Conservation (phyloP, 1,139 yeast genomes). For the Nakaseomyces kungkrabaensis region DNA sequence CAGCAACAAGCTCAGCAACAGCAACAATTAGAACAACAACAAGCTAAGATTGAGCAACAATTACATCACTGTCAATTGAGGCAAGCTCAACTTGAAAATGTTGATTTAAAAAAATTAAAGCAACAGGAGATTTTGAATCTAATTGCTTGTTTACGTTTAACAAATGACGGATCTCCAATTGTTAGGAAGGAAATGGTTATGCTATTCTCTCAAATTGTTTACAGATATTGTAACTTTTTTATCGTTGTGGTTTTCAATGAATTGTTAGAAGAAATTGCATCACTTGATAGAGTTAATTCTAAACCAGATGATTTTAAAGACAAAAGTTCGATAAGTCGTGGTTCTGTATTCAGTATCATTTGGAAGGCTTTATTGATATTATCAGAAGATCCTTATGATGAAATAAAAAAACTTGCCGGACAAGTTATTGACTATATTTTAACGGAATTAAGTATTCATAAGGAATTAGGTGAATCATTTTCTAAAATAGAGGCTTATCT, state of each 20-base stretch:
- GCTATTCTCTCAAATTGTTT: conserved; percentile 65
- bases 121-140: conserved; percentile 37
- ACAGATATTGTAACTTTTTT: conserved; percentile 63
- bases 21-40: conserved; percentile 22
- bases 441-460: conserved; percentile 51
- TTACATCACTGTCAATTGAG: conserved; percentile 24
- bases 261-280: conserved; percentile 67
- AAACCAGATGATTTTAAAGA: conserved; percentile 21
- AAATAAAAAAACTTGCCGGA: conserved; percentile 66
- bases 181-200: conserved; percentile 80
- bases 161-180: conserved; percentile 83
- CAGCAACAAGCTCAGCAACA: conserved; percentile 11
- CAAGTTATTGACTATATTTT: conserved; percentile 68
- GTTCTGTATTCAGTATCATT: conserved; percentile 74
- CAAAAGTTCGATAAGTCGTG: conserved; percentile 46
- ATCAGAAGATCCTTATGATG: conserved; percentile 83
- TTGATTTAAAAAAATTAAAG: conserved; percentile 31
- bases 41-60: conserved; percentile 27
- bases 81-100: conserved; percentile 22
- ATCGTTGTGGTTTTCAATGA: conserved; percentile 83
- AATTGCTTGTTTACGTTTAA: conserved; percentile 36
- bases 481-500: conserved; percentile 56
- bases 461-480: conserved; percentile 55
- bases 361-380: conserved; percentile 80
- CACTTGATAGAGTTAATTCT: conserved; percentile 47